Base-by-base conservation (phyloP, 1,284 basidiomycete genomes). In the Marasmius tenuissimus region DNA sequence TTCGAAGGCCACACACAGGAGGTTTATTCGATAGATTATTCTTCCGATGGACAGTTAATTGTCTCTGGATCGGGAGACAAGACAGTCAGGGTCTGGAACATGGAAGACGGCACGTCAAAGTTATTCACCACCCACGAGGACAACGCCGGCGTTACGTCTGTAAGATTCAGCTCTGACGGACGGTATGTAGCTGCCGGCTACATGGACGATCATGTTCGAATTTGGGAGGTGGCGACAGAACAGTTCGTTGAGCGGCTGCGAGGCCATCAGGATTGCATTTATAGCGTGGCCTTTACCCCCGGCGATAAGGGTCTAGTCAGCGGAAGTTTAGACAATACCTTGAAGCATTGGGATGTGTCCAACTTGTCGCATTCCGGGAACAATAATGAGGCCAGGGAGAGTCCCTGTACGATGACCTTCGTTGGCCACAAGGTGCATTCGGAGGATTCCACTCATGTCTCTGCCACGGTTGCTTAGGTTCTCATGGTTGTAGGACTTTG, bases 221-320 rank as follows among this genome's bases (percentile, higher is more conserved):
- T 97, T 34, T 96, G 95, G 94, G 93, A 96, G 66, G 86, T 92
- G 22, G 71, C 78, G 34, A 89, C 87, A 0, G 92, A 91, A 10
- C 74, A 80, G 54, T 80, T 95, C 49, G 78, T 95, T 12, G 92
- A 93, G 71, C 79, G 89, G 38, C 78, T 96, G 61, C 82, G 86
- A 63, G 92, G 92, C 1, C 94, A 96, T 75, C 85, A 85, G 67
- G 93, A 96, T 71, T 91, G 88, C 62, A 92, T 96, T 53, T 94
- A 92, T 61, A 86, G 92, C 45, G 94, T 96, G 37, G 87, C 87
- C n/a, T 96, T 96, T 75, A 92, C 91, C 0, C 92, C 92, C 0
- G 92, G 94, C 67, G 92, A 94, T 37, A 86, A 84, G 67, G 85
- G 85, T 3, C 78, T 97, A 48, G 86, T 96, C 22, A 92, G 88